phyloP scores from a whole-genome alignment of 2,329 filamentous ascomycete species.

The Trichoderma sp. region DNA sequence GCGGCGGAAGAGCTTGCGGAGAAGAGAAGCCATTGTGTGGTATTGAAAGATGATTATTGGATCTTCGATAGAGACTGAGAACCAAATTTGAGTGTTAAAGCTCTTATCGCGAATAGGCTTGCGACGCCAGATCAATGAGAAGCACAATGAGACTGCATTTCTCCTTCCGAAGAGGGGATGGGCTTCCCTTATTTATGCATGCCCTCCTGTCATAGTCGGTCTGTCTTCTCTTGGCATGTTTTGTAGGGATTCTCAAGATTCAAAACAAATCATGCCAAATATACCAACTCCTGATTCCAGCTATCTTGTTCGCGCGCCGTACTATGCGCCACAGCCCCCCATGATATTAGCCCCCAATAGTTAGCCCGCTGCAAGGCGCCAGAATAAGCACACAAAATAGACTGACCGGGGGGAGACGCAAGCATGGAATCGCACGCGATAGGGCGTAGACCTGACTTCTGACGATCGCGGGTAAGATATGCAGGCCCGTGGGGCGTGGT shows the following conservation, averaged over 20 bases:
- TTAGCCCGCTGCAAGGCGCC: background rate
- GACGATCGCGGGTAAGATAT: conserved; percentile 13
- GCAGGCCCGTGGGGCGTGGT: conserved; percentile 22
- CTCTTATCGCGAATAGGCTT: background rate
- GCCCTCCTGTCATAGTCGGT: background rate
- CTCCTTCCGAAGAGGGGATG: background rate
- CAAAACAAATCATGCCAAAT: conserved; percentile 17
- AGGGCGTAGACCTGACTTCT: conserved; percentile 7
- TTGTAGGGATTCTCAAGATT: background rate
- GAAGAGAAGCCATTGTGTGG: conserved; percentile 16
- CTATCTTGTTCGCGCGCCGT: background rate
- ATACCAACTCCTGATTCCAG: conserved; percentile 18
- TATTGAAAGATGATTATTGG: background rate
- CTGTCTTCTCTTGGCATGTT: background rate
- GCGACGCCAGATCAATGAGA: background rate
- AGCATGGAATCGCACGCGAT: conserved; percentile 8
- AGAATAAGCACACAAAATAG: conserved; percentile 12
- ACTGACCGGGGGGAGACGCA: background rate
- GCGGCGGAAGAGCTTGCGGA: conserved; percentile 24
- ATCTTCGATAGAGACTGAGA: background rate
- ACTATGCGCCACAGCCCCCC: conserved; percentile 8
- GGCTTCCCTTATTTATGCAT: conserved; percentile 16
- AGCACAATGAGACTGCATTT: background rate
- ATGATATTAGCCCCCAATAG: background rate
- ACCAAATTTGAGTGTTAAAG: background rate